Base-by-base conservation (phyloP, 2,329 filamentous ascomycete genomes). In the Thielaviopsis euricoi region DNA sequence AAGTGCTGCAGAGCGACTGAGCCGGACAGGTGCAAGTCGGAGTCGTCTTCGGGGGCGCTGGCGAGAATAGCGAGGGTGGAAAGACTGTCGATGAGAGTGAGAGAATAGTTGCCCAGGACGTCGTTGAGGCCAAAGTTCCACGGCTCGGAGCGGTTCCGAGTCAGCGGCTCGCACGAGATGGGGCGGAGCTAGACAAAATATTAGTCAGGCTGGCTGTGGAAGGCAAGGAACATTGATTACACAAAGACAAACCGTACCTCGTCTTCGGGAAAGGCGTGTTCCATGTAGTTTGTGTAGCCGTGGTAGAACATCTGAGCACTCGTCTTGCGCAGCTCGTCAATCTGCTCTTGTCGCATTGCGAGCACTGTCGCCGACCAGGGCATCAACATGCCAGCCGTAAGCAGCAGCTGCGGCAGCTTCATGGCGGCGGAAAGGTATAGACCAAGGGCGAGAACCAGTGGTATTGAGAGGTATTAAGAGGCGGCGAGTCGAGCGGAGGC, bases 241-340 rank as follows among this genome's bases (percentile, higher is more conserved):
- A 43, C 17, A 43, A 12, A 17, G 9, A 17, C 13, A 17, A 17
- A 12, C 4, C 65, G 43, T 61, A 83, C 81, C 79, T 93, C 93
- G 67, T 98, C 93, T 70, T 97, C 93, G 13, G 93, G 93, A 67
- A 96, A 98, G 59, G 90, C 93, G 70, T 95, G 78, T 63, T 80
- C 73, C 83, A 96, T 93, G 74, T 98, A 98, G 70, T 91, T 95
- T 71, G 90, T 83, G 73, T 84, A 97, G 61, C 93, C 93, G 75
- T 98, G 93, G 70, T 95, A 95, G 74, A 97, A 97, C 78, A 97
- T 89, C 64, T 87, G 78, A 59, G 82, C 78, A 12, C 81, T 82
- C 59, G 82, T 77, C 62, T 73, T 74, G 56, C 81, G 76, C 65
- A 85, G 69, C 64, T 76, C 71, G 53, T 74, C 73, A 60, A 83